Base-by-base conservation (phyloP, 2,329 filamentous ascomycete species). In the Aspergillus nomiae region DNA sequence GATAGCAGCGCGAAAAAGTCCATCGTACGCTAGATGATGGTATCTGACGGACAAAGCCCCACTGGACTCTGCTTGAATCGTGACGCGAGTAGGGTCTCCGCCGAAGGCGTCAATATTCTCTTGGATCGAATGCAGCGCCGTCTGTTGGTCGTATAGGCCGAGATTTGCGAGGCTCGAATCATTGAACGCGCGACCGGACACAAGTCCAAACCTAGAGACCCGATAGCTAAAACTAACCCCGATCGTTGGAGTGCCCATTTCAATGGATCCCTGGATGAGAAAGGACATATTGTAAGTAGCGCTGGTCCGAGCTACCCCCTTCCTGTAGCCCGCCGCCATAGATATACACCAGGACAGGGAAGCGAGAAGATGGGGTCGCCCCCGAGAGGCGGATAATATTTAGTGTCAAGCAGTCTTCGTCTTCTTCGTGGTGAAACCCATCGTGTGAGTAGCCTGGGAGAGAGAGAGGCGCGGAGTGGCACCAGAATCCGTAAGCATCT, bases 231-330 rank as follows among this genome's bases (percentile, higher is more conserved):
- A 77, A 60, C 78, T 81, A 0, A 85, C 82, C 1, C 77, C 82
- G 11, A 86, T 78, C 16, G 86, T 76, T 0, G 83, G 84, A 59
- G 82, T 79, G 1, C 77, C 77, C 32, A 84, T 79, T 5, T 81
- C 75, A 30, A 82, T 80, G 26, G 82, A 81, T 21, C 83, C 79
- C 54, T 82, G 74, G 6, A 90, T 85, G 48, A 88, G 80, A 68
- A 84, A 87, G 2, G 83, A 84, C 43, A 87, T 74, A 67, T 89
- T 89, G 73, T 89, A 24, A 24, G 21, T 24, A 90, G 60, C 65
- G 61, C 21, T 67, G 64, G 36, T 68, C 65, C 14, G 63, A 58
- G n/a, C 63, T 67, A 16, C 78, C 78, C 1, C 70, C 71, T 16
- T 63, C 65, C 85, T 81, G 5, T 80, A 79, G 63, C 84, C 84